Conservation (phyloP, 805 yeast species). For the Saccharomycopsis schoenii region DNA sequence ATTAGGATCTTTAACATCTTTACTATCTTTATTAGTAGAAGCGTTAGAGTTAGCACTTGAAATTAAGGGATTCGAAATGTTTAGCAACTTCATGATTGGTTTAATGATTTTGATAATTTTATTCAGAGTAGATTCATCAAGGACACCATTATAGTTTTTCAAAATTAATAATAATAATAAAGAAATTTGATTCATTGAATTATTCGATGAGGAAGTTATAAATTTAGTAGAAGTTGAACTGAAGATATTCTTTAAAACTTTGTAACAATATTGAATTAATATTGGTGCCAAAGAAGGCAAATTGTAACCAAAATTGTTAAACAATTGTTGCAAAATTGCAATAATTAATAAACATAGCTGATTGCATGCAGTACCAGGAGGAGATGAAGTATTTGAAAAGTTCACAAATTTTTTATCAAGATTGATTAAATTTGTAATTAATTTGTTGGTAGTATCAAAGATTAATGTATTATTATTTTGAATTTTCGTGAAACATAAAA, state of each 20-base stretch:
- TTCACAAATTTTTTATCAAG: conserved; percentile 16
- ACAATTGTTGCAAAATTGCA: conserved; percentile 9
- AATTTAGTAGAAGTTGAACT: background rate
- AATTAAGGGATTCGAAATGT: background rate
- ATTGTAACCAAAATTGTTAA: conserved; percentile 17
- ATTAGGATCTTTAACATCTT: conserved; percentile 12
- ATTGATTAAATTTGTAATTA: conserved; percentile 23
- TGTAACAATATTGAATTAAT: conserved; percentile 8
- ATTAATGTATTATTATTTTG: conserved; percentile 14
- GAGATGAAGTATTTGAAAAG: conserved; percentile 4
- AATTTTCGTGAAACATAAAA: background rate
- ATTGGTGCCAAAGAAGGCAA: conserved; percentile 20
- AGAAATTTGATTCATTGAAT: conserved; percentile 1
- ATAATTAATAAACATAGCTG: conserved; percentile 2
- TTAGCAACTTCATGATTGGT: conserved; percentile 9
- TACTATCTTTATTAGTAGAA: background rate
- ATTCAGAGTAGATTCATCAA: conserved; percentile 8
- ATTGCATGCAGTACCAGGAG: background rate
- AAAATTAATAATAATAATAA: conserved; percentile 11
- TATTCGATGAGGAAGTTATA: background rate
- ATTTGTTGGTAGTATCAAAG: conserved; percentile 24
- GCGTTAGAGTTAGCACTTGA: background rate
- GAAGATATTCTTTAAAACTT: conserved; percentile 10
- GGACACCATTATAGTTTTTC: conserved; percentile 8
- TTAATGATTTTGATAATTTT: conserved; percentile 14